These are phyloP conservation scores for Limtongia smithiae DNA, from an alignment of 805 yeast species.

Conservation along the genomic window DNA sequence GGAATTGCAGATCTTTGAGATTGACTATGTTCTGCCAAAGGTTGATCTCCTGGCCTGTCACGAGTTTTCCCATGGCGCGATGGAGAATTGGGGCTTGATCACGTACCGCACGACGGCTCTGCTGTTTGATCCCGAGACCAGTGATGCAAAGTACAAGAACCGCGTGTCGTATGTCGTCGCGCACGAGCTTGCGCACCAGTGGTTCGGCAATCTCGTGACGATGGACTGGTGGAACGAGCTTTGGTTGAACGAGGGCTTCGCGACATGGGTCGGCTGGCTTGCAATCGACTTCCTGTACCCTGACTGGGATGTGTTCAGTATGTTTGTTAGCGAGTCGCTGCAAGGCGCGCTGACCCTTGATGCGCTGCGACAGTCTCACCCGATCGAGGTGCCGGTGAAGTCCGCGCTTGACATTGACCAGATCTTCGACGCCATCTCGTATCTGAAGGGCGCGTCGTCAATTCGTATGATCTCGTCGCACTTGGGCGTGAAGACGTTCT, in stretches of 20 bases:
- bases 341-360: conserved; percentile 74
- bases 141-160: conserved; percentile 59
- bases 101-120: conserved; percentile 77
- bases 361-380: conserved; percentile 68
- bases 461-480: conserved; percentile 76
- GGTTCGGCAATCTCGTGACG: conserved; percentile 87
- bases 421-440: conserved; percentile 78
- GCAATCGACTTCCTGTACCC: conserved; percentile 70
- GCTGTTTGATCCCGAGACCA: conserved; percentile 61
- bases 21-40: conserved; percentile 75
- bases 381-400: conserved; percentile 76
- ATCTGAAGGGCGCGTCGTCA: conserved; percentile 74
- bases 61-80: conserved; percentile 82
- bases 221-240: conserved; percentile 94
- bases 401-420: conserved; percentile 78
- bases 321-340: conserved; percentile 71
- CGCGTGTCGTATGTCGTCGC: conserved; percentile 82
- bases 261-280: conserved; percentile 76
- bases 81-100: conserved; percentile 81
- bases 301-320: conserved; percentile 73
- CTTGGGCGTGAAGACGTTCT: conserved; percentile 73
- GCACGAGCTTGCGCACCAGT: conserved; percentile 86
- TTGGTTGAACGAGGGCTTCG: conserved; percentile 89
- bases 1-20: conserved; percentile 53
- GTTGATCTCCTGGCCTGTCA: conserved; percentile 79